Conservation (phyloP, 2,329 filamentous ascomycete genomes). For the Pseudodiploospora longispora region DNA sequence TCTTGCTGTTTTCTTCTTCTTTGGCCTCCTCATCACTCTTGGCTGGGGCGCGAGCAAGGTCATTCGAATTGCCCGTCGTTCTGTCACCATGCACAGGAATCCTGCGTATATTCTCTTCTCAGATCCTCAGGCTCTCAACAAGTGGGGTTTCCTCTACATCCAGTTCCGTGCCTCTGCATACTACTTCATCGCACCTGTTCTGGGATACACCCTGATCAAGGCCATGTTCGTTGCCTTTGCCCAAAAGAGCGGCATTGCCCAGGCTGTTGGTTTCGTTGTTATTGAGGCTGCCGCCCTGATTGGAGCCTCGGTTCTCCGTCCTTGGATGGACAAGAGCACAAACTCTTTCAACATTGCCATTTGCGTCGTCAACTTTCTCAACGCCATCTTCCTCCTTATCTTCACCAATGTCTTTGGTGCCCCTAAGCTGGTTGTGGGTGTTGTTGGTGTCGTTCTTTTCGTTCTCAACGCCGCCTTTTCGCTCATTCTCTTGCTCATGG, state of each 20-base stretch:
- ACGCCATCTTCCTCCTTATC: conserved; percentile 79
- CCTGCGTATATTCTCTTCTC: conserved; percentile 96
- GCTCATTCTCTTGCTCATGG: conserved; percentile 72
- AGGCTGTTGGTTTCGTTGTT: conserved; percentile 75
- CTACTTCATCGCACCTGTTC: conserved; percentile 80
- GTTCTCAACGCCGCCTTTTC: conserved; percentile 79
- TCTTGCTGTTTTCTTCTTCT: conserved; percentile 79
- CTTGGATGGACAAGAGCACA: conserved; percentile 99
- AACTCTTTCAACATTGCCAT: conserved; percentile 96
- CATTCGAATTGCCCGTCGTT: conserved; percentile 78
- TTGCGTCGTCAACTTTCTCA: conserved; percentile 81
- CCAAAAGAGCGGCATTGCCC: conserved; percentile 61
- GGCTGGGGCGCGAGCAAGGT: conserved; percentile 87
- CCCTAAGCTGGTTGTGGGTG: conserved; percentile 73
- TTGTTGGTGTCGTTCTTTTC: conserved; percentile 86
- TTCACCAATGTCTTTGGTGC: conserved; percentile 83
- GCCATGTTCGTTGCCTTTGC: conserved; percentile 79
- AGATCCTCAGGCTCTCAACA: conserved; percentile 87
- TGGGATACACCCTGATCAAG: conserved; percentile 78
- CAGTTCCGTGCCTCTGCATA: conserved; percentile 94
- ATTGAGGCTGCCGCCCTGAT: conserved; percentile 76
- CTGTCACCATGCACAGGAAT: conserved; percentile 87
- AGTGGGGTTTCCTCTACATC: conserved; percentile 97
- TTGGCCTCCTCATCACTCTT: conserved; percentile 70
- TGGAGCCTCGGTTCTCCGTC: conserved; percentile 68